Base-by-base conservation (phyloP, 768 basidiomycete genomes). In the Crepidotus variabilis region DNA sequence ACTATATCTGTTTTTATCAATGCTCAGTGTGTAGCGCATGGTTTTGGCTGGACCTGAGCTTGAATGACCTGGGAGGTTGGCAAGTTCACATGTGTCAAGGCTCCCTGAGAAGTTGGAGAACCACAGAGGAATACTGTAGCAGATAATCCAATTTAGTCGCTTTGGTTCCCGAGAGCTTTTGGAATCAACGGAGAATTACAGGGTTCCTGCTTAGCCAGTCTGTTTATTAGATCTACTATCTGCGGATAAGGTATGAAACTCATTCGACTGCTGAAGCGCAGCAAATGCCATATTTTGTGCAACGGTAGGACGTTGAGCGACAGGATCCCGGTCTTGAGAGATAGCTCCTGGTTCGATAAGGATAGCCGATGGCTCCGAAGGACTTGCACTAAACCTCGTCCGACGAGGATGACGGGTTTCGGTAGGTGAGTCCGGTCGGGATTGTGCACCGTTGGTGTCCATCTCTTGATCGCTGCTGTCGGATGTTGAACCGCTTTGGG, bases 231-330 rank as follows among this genome's bases (percentile, higher is more conserved):
- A 49, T 39, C 22, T 47, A 21, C 18, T 56, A 56, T 56, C 55
- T 36, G 47, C 24, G 18, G 54, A 55, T 49, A 55, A 50, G 28
- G 33, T 23, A 55, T 57, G 50, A 49, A 32, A 61, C 23, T 71
- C 69, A 58, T 75, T 74, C 16, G 83, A 81, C 49, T 79, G 80
- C 59, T 83, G 81, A 39, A 86, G 75, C 16, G 80, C 85, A 47
- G 86, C 88, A 60, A 90, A 92, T 5, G 89, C 90, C 86, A 91
- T 88, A 62, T 87, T 90, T 71, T 92, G 90, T 67, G 90, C 90
- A 47, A 91, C 74, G 10, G 90, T 90, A 2, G 90, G 85, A 24
- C 81, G 80, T 56, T 78, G 83, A 28, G 75, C 70, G 52, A 71
- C 69, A 52, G 77, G 76, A 9, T 77, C 78, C 3, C 75, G 68